phyloP scores from a whole-genome alignment of 495 filamentous ascomycete species.

The Aspergillus nanangensis region DNA sequence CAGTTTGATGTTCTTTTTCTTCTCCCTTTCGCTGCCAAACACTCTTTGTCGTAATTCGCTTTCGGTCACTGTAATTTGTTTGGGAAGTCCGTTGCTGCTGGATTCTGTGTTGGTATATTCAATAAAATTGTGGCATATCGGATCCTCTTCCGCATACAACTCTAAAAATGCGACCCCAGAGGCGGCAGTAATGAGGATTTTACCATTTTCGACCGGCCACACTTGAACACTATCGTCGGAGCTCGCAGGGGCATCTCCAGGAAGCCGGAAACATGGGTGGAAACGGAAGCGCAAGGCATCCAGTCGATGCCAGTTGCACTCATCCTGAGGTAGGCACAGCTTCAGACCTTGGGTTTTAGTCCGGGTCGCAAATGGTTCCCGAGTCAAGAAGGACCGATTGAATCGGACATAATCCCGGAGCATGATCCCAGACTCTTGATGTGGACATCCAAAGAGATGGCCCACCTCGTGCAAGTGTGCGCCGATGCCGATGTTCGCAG shows the following conservation, averaged over 20 bases:
- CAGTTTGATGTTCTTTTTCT: constrained; percentile 65
- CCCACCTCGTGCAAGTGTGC: constrained; percentile 87
- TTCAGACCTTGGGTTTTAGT: constrained; percentile 75
- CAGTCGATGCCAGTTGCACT: constrained; percentile 84
- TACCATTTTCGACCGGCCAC: constrained; percentile 81
- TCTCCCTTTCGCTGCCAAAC: constrained; percentile 58
- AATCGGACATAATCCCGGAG: constrained; percentile 76
- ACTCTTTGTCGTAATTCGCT: constrained; percentile 66
- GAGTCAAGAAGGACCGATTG: constrained; percentile 74
- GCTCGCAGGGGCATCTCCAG: constrained; percentile 62
- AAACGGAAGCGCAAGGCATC: constrained; percentile 83
- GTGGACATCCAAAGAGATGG: constrained; percentile 82
- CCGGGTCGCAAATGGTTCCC: constrained; percentile 77
- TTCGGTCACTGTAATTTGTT: constrained; percentile 70
- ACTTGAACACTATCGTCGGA: constrained; percentile 78
- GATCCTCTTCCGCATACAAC: constrained; percentile 70
- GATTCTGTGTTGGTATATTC: constrained; percentile 68
- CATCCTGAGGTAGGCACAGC: constrained; percentile 65
- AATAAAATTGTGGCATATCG: constrained; percentile 69
- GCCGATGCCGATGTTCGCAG: constrained; percentile 86
- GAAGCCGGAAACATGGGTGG: constrained; percentile 86
- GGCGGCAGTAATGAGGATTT: constrained; percentile 71
- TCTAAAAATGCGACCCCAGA: constrained; percentile 82
- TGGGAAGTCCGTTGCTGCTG: constrained; percentile 54
- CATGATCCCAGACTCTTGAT: constrained; percentile 86